Conservation (phyloP, 2,329 filamentous ascomycete species). For the Emmonsiellopsis sp. region DNA sequence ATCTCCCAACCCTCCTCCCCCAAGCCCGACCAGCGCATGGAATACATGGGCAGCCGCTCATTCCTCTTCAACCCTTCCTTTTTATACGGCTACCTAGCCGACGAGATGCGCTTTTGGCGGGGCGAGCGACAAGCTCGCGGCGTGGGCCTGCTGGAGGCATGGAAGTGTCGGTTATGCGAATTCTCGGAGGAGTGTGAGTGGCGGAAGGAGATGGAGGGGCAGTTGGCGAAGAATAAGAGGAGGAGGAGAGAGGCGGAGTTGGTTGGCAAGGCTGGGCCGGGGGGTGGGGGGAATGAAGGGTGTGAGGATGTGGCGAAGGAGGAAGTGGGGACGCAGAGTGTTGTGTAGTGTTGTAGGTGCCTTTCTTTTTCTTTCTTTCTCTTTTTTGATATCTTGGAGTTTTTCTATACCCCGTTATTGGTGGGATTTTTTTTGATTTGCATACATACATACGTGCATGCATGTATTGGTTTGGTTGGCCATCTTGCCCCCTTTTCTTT, state of each 20-base stretch:
- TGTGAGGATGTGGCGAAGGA: not conserved
- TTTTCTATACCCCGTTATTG: no score
- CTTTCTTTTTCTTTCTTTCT: no score
- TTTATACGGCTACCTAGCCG: conserved; percentile 57
- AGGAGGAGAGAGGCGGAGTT: conserved; percentile 12
- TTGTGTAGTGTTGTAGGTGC: not conserved
- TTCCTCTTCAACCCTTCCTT: conserved; percentile 58
- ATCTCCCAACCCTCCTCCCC: conserved; percentile 26
- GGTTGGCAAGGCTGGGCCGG: not conserved
- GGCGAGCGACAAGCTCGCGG: conserved; percentile 64
- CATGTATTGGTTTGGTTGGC: no score
- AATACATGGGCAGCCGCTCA: conserved; percentile 45
- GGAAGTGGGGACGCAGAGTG: not conserved
- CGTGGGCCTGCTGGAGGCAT: conserved; percentile 74
- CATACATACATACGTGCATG: no score
- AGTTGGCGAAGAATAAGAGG: conserved; percentile 33
- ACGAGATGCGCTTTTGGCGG: conserved; percentile 80
- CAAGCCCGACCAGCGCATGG: conserved; percentile 14
- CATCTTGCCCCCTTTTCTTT: no score
- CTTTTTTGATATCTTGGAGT: no score
- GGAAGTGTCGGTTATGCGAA: conserved; percentile 79
- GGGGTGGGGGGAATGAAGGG: not conserved
- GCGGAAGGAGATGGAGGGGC: conserved; percentile 61
- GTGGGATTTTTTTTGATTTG: no score
- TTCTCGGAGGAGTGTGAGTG: conserved; percentile 73